These are phyloP conservation scores for Plasmodium yoelii DNA, from an alignment of 169 alveolate species.

Conservation along the genomic window DNA sequence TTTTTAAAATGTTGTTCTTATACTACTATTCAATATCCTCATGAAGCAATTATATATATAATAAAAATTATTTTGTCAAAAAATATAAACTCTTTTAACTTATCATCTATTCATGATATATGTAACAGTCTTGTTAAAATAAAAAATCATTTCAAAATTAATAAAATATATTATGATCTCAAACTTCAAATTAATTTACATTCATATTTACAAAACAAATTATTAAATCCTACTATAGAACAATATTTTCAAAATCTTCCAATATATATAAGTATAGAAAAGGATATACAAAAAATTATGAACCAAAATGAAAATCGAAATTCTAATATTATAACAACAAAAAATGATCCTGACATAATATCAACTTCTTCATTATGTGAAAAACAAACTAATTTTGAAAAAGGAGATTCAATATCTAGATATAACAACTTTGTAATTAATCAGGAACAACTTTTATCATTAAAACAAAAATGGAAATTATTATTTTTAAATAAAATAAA, in stretches of 20 bases:
- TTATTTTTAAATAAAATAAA: slow-evolving; percentile 31
- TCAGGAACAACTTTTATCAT: background rate
- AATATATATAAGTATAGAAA: slow-evolving; percentile 16
- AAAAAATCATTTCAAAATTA: slow-evolving; percentile 23
- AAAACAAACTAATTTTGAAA: background rate
- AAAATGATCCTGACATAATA: background rate
- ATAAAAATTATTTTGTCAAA: slow-evolving; percentile 13
- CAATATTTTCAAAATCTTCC: slow-evolving; percentile 23
- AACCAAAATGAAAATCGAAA: background rate
- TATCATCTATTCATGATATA: slow-evolving; percentile 20
- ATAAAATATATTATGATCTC: slow-evolving; percentile 25
- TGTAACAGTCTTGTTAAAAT: slow-evolving; percentile 36
- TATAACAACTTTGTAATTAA: background rate
- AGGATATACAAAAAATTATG: background rate
- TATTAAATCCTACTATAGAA: slow-evolving; percentile 1
- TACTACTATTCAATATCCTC: slow-evolving; percentile 29
- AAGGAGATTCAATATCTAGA: background rate
- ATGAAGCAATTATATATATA: background rate
- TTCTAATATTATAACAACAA: too few relatives aligned
- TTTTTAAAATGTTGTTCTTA: slow-evolving; percentile 34
- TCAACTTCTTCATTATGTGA: background rate
- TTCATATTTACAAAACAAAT: background rate
- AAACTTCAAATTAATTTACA: slow-evolving; percentile 19
- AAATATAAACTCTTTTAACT: background rate
- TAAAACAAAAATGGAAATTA: slow-evolving; percentile 26